Conservation (phyloP, 805 yeast species). For the Candida patagonica region DNA sequence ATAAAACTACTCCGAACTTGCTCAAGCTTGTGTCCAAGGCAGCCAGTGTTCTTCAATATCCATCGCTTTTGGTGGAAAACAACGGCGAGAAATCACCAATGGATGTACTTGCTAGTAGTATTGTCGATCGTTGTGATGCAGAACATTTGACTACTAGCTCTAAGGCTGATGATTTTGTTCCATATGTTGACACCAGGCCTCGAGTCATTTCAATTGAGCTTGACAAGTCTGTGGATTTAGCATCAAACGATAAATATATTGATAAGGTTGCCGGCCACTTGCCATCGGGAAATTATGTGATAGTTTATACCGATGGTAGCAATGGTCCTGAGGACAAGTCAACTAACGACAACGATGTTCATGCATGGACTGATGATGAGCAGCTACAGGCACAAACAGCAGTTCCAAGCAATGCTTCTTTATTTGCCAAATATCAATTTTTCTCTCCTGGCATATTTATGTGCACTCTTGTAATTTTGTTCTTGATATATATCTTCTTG, state of each 20-base stretch:
- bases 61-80: not conserved
- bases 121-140: conserved; percentile 46
- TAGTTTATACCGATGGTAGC: conserved; percentile 22
- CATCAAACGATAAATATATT: conserved; percentile 21
- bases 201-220: conserved; percentile 55
- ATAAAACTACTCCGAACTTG: conserved; percentile 35
- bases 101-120: conserved; percentile 17
- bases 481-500: conserved; percentile 48
- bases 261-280: conserved; percentile 23
- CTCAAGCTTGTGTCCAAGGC: not conserved
- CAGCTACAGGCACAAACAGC: too few relatives aligned
- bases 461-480: conserved; percentile 55
- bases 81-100: not conserved
- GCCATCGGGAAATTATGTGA: conserved; percentile 27
- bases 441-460: conserved; percentile 78
- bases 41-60: not conserved
- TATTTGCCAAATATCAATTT: conserved; percentile 58
- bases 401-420: conserved; percentile 17
- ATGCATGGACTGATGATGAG: too few relatives aligned
- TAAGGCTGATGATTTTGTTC: conserved; percentile 35
- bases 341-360: too few relatives aligned
- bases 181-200: conserved; percentile 54
- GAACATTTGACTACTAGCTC: conserved; percentile 34
- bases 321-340: not conserved
- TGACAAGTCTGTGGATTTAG: conserved; percentile 22